Conservation (phyloP, 2,329 filamentous ascomycete species). For the Colletotrichum agaves region DNA sequence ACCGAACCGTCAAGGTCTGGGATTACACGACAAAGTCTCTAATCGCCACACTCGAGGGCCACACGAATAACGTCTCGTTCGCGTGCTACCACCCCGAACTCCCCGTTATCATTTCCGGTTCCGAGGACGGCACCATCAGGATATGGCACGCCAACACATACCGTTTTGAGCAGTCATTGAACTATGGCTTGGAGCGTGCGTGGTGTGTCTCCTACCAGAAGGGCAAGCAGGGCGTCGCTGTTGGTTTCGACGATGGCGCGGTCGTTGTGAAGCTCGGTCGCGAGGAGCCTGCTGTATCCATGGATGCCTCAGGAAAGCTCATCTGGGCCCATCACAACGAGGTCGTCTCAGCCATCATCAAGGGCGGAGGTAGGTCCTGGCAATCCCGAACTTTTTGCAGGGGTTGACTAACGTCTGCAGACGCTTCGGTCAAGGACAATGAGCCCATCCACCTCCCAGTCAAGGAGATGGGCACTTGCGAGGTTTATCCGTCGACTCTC, state of each 20-base stretch:
- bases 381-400: neutral
- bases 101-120: conserved; percentile 96
- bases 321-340: conserved; percentile 97
- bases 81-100: conserved; percentile 98
- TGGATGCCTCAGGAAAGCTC: conserved; percentile 95
- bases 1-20: conserved; percentile 87
- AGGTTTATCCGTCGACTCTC: conserved; percentile 95
- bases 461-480: conserved; percentile 95
- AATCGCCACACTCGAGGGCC: conserved; percentile 95
- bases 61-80: conserved; percentile 98
- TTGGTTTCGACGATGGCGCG: conserved; percentile 97
- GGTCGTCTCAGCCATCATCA: conserved; percentile 94
- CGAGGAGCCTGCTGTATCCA: conserved; percentile 96
- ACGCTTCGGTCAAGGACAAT: conserved; percentile 87
- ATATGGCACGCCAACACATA: conserved; percentile 99
- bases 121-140: conserved; percentile 96
- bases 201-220: conserved; percentile 98
- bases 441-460: conserved; percentile 86
- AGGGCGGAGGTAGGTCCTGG: conserved; percentile 72
- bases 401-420: conserved; percentile 54
- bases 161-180: conserved; percentile 92
- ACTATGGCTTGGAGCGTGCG: conserved; percentile 93
- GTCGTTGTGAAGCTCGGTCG: conserved; percentile 98
- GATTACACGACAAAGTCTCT: conserved; percentile 98
- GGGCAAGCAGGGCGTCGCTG: conserved; percentile 91